Evolutionary conservation across 192 early-diverging fungal species (phyloP), one percentile per base, ranked within the genome.

Genomic region (Mortierella antarctica): DNA sequence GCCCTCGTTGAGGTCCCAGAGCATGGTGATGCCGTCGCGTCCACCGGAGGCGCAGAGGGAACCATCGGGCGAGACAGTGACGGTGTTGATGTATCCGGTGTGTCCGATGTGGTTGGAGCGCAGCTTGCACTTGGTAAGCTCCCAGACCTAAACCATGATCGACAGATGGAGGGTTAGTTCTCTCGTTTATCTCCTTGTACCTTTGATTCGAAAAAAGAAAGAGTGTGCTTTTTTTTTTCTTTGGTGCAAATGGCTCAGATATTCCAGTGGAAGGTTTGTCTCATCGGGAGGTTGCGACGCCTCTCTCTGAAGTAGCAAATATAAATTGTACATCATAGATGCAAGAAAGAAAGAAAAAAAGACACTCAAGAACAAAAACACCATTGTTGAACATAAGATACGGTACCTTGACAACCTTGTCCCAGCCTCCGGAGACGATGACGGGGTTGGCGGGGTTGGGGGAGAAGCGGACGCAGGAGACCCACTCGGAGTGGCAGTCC

Each of bases 1-100:
- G 92, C 92, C 94, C 83, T 99, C 98, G 91, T 98, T 98, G 69
- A 99, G 90, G 87, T 99, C 98, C 98, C 98, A 99, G 73, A 99
- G 92, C 96, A 98, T 98, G 83, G 95, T 94, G 89, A 98, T 91
- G 82, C 96, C 95, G 89, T 99, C 98, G 89, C 96, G 96, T 87
- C 97, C 97, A 77, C 97, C 98, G 82, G 97, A 97, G 83, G 97
- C 97, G 92, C 96, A 98, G 81, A 99, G 94, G 65, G 97, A 98
- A 86, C 98, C 97, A 89, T 99, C 98, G 74, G 97, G 98, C 39
- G 96, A 98, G 89, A 98, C 92, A 85, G 97, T 98, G 84, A 98
- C 92, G 83, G 95, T 95, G 92, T 93, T 96, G 86, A 99, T 95
- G 89, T 98, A 98, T 80, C 96, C 97, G 74, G 88, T 92, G 94